Conservation (phyloP, 371 early-diverging fungal genomes). For the Basidiobolus heterosporus region DNA sequence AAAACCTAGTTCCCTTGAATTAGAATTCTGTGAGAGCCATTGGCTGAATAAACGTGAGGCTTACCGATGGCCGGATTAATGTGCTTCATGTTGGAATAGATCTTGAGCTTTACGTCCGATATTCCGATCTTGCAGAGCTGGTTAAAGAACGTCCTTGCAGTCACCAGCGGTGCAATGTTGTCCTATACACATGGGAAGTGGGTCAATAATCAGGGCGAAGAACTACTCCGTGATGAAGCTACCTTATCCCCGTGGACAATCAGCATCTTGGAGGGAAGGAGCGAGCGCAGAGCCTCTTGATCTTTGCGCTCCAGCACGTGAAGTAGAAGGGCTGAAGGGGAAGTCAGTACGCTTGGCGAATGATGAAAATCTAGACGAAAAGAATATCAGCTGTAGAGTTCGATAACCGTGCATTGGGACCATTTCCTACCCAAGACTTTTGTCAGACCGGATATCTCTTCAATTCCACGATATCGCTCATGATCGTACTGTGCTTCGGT, state of each 20-base stretch:
- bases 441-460: conserved; percentile 32
- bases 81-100: conserved; percentile 11
- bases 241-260: conserved; percentile 13
- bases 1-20: too few relatives aligned
- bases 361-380: conserved; percentile 38
- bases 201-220: too few relatives aligned
- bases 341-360: conserved; percentile 13
- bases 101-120: conserved; percentile 14
- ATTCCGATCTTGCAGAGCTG: conserved; percentile 12
- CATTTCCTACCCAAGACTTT: too few relatives aligned
- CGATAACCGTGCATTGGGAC: conserved; percentile 12
- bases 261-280: conserved; percentile 12
- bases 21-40: too few relatives aligned
- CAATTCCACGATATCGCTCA: conserved; percentile 44
- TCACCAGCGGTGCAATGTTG: conserved; percentile 10
- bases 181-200: too few relatives aligned
- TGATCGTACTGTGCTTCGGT: conserved; percentile 37
- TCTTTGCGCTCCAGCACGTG: conserved; percentile 6
- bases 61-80: conserved; percentile 13
- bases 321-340: conserved; percentile 14
- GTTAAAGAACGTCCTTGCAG: conserved; percentile 12
- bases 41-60: too few relatives aligned
- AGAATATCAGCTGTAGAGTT: too few relatives aligned
- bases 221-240: too few relatives aligned
- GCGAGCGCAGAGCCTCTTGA: conserved; percentile 11